These are phyloP conservation scores for Xylariaceae sp. DNA, from an alignment of 2,329 filamentous ascomycete species.

Conservation along the genomic window DNA sequence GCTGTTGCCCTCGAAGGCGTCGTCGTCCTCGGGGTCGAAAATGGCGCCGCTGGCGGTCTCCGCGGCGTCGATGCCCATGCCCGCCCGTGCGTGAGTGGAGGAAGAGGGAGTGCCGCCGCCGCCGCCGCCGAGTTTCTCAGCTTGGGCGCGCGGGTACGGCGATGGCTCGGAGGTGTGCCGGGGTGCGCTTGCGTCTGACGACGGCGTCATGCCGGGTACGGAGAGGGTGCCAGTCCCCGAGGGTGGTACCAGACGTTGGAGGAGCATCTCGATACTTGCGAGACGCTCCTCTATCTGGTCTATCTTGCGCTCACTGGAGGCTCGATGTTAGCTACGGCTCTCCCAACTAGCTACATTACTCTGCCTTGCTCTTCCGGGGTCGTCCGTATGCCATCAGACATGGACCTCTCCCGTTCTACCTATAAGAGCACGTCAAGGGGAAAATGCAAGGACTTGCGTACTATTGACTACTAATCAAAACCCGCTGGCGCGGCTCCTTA, in stretches of 20 bases:
- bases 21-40: conserved; percentile 53
- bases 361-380: too few relatives aligned
- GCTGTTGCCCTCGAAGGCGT: conserved; percentile 38
- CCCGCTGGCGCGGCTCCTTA: conserved; percentile 50
- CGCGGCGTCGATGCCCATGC: too few relatives aligned
- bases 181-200: neutral
- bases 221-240: conserved; percentile 4
- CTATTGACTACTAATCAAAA: conserved; percentile 59
- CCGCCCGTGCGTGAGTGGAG: too few relatives aligned
- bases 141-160: too few relatives aligned
- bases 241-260: conserved; percentile 24
- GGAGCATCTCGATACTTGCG: conserved; percentile 32
- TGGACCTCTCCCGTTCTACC: too few relatives aligned
- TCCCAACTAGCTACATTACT: too few relatives aligned
- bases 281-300: conserved; percentile 36
- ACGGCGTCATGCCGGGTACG: conserved; percentile 1
- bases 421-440: too few relatives aligned
- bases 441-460: conserved; percentile 35
- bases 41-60: conserved; percentile 31
- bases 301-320: conserved; percentile 47
- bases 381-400: too few relatives aligned
- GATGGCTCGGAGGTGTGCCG: neutral
- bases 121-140: too few relatives aligned
- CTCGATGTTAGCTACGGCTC: neutral
- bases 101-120: too few relatives aligned